Percentiles rank a stretch among this genome's conserved stretches.
Conservation (phyloP, 2,329 filamentous ascomycete species). For the Teratosphaeria gauchensis region DNA sequence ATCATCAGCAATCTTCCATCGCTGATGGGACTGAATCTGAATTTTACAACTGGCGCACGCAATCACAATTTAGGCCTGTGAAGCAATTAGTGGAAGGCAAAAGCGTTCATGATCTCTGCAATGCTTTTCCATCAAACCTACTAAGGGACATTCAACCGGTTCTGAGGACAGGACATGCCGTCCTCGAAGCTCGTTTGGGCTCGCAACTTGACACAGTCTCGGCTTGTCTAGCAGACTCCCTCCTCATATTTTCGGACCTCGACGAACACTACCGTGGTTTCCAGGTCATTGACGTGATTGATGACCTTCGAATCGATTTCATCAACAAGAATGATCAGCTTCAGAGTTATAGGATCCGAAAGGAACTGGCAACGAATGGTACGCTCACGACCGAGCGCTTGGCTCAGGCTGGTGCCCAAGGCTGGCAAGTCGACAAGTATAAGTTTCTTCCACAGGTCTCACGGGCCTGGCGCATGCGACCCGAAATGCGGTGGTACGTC, state of each 20-base stretch:
- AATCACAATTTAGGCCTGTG: constrained; percentile 9
- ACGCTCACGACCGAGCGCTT: constrained; percentile 3
- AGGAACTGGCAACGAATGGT: constrained; percentile 9
- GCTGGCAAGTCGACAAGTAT: constrained; percentile 36
- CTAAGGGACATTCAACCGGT: constrained; percentile 38
- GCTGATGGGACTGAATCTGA: constrained; percentile 1
- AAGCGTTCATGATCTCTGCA: constrained; percentile 26
- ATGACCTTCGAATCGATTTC: constrained; percentile 3
- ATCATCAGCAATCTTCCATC: too few species aligned
- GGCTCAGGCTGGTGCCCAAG: constrained; percentile 30
- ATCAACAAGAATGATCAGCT: constrained; percentile 1
- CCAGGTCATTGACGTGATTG: constrained; percentile 13
- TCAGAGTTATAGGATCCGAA: neutral
- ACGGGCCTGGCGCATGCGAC: constrained; percentile 34
- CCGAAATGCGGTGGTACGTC: constrained; percentile 36
- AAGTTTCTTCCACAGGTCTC: constrained; percentile 46
- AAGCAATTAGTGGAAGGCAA: constrained; percentile 4
- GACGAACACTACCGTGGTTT: constrained; percentile 34
- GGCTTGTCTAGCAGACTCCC: constrained; percentile 36
- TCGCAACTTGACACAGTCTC: constrained; percentile 45
- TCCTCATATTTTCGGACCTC: constrained; percentile 42
- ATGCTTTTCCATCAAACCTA: constrained; percentile 30
- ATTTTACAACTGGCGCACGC: constrained; percentile 14
- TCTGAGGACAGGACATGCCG: constrained; percentile 42
- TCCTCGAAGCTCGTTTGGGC: constrained; percentile 30